These are phyloP conservation scores for Fonsecaea pedrosoi DNA, from an alignment of 2,329 filamentous ascomycete species.

Conservation along the genomic window DNA sequence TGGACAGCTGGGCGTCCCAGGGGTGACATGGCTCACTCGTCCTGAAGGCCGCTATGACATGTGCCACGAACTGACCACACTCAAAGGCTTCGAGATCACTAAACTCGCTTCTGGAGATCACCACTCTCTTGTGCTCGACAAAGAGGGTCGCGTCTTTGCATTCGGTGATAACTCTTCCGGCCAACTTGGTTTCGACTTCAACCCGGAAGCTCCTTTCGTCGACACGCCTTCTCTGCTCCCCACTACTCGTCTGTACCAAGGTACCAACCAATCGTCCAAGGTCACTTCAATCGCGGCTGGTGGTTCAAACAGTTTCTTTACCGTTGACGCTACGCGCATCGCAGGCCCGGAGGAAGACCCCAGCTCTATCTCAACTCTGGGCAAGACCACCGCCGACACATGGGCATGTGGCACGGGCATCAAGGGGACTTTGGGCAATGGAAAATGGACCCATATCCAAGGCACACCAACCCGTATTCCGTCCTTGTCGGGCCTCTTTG, in stretches of 20 bases:
- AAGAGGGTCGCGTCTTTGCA: constrained; percentile 76
- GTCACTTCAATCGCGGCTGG: constrained; percentile 84
- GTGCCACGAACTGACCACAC: constrained; percentile 76
- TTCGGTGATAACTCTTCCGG: constrained; percentile 92
- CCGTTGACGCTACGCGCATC: constrained; percentile 75
- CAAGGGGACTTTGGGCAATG: constrained; percentile 80
- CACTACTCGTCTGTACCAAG: constrained; percentile 74
- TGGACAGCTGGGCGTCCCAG: constrained; percentile 87
- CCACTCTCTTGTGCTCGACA: constrained; percentile 81
- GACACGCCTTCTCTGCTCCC: constrained; percentile 75
- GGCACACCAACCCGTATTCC: constrained; percentile 79
- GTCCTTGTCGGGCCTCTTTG: constrained; percentile 78
- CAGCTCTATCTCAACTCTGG: constrained; percentile 53
- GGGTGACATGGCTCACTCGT: constrained; percentile 77
- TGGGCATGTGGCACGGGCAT: constrained; percentile 90
- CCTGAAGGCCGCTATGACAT: constrained; percentile 80
- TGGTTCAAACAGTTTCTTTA: constrained; percentile 85
- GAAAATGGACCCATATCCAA: constrained; percentile 88
- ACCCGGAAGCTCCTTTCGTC: constrained; percentile 65
- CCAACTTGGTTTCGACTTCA: constrained; percentile 84
- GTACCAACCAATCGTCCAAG: constrained; percentile 66
- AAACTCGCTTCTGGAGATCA: constrained; percentile 84
- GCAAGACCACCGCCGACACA: constrained; percentile 72
- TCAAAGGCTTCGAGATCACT: constrained; percentile 73
- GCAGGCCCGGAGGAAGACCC: constrained; percentile 54